Conservation (phyloP, 129 eudicot genomes). For the Arctium minus region DNA sequence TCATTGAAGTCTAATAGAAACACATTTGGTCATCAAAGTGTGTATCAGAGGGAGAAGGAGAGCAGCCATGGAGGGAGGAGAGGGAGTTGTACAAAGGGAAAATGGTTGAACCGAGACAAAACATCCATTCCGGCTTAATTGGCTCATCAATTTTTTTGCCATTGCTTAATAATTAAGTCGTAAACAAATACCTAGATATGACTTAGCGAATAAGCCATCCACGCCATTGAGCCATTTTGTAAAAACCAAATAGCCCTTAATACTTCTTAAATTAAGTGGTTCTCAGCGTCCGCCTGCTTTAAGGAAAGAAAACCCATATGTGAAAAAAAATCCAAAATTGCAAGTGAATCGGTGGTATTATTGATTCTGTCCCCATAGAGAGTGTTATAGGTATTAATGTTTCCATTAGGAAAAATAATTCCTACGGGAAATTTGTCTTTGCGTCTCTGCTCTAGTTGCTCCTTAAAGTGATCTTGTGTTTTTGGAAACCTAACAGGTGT, state of each 20-base stretch:
- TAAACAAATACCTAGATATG: neutral
- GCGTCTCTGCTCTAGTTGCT: neutral
- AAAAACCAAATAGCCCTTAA: too few species aligned
- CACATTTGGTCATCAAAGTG: too few species aligned
- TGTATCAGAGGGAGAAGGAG: too few species aligned
- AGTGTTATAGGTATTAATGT: neutral
- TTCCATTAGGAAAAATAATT: neutral
- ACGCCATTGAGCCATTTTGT: neutral
- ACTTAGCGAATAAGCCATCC: neutral
- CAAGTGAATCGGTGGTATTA: neutral
- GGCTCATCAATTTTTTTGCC: neutral
- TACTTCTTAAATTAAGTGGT: too few species aligned
- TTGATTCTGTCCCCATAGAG: neutral
- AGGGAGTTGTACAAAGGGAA: too few species aligned
- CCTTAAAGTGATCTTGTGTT: neutral
- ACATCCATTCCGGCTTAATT: too few species aligned
- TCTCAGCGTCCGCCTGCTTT: neutral
- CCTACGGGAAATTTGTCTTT: neutral
- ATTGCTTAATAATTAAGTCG: neutral
- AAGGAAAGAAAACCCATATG: neutral
- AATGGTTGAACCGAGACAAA: too few species aligned
- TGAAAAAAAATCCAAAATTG: neutral
- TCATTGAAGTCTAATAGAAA: too few species aligned
- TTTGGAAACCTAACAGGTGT: slow-evolving; percentile 44
- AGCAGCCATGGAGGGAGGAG: too few species aligned